Conservation (phyloP, 1,284 basidiomycete species). For the Marasmius tenuissimus region DNA sequence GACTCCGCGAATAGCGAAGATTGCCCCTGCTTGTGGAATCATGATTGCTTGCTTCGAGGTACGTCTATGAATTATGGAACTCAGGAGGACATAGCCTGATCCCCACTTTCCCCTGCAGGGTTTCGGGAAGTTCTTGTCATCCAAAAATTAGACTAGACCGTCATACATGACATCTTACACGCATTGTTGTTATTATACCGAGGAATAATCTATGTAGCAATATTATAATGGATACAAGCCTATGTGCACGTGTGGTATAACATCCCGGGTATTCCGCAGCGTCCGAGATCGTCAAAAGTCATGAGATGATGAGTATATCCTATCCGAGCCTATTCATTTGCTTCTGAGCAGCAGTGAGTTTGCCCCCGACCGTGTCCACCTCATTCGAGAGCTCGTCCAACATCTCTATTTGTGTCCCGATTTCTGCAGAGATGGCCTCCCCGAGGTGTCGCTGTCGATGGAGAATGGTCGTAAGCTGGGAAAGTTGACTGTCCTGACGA, state of each 20-base stretch:
- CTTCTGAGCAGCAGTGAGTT: constrained; percentile 77
- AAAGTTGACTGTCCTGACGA: constrained; percentile 82
- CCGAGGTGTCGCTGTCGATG: constrained; percentile 86
- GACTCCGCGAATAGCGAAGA: constrained; percentile 89
- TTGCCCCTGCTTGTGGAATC: constrained; percentile 97
- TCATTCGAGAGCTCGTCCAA: constrained; percentile 78
- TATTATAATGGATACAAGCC: constrained; percentile 11
- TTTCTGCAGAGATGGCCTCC: constrained; percentile 84
- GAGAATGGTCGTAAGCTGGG: constrained; percentile 80
- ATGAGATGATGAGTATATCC: neutral
- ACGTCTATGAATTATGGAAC: constrained; percentile 17
- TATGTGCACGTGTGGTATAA: neutral
- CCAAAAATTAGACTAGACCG: constrained; percentile 22
- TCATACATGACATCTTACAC: neutral
- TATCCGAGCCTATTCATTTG: constrained; percentile 76
- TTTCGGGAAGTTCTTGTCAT: constrained; percentile 47
- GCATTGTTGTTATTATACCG: neutral
- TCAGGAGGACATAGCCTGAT: constrained; percentile 12
- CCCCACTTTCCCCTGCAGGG: constrained; percentile 44
- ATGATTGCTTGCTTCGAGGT: constrained; percentile 98
- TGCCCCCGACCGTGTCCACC: constrained; percentile 73
- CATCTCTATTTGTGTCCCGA: constrained; percentile 84
- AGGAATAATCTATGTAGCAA: constrained; percentile 1
- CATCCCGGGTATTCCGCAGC: neutral
- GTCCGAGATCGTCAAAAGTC: constrained; percentile 2